Conservation (phyloP, 2,329 filamentous ascomycete genomes). For the Tolypocladium amazonense region DNA sequence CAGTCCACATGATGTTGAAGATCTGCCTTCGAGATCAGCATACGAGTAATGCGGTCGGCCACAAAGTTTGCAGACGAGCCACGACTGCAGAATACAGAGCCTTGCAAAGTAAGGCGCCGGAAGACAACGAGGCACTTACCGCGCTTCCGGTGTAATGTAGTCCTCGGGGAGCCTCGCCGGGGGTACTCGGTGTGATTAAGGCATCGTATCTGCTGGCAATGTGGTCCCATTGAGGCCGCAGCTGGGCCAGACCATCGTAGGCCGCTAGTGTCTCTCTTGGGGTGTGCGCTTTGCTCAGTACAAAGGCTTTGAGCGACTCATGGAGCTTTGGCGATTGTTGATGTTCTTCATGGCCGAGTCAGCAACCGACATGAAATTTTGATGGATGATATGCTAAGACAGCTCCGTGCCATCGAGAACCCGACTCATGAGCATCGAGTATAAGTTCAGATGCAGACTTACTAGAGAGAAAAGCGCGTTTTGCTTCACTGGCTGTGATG, state of each 20-base stretch:
- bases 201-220: slow-evolving; percentile 41
- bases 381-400: not conserved
- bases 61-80: not conserved
- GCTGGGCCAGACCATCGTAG: slow-evolving; percentile 39
- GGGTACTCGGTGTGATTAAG: slow-evolving; percentile 45
- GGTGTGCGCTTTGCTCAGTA: slow-evolving; percentile 37
- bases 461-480: slow-evolving; percentile 7
- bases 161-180: slow-evolving; percentile 49
- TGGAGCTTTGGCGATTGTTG: slow-evolving; percentile 23
- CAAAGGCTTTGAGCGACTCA: slow-evolving; percentile 32
- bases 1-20: slow-evolving; percentile 14
- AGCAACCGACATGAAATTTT: slow-evolving; percentile 26
- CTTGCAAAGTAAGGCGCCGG: too few species aligned
- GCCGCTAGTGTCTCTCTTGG: slow-evolving; percentile 39
- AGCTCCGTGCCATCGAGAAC: not conserved
- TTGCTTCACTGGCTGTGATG: slow-evolving; percentile 4
- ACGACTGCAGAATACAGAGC: not conserved
- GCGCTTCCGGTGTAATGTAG: slow-evolving; percentile 41
- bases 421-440: fast-evolving
- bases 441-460: not conserved
- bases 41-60: slow-evolving; percentile 22
- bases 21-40: slow-evolving; percentile 15
- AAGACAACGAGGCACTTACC: not conserved
- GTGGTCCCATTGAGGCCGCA: slow-evolving; percentile 43
- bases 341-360: slow-evolving; percentile 36